Evolutionary conservation across 192 early-diverging fungal genomes (phyloP).

Genomic region (Entomortierella beljakovae): DNA sequence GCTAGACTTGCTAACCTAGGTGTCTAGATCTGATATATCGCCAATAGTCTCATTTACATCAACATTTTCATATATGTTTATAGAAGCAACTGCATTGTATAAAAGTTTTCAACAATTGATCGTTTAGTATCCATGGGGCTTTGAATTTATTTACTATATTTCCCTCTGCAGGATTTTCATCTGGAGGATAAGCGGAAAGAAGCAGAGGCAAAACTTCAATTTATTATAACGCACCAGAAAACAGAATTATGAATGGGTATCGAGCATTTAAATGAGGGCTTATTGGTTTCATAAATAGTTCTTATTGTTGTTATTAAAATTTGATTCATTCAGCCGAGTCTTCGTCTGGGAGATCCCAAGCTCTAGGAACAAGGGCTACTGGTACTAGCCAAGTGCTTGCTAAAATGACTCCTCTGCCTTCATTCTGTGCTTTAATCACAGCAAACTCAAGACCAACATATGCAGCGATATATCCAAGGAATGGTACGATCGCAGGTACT

Average conservation of each 20-base stretch:
- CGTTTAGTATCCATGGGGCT: no score
- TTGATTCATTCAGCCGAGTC: neutral
- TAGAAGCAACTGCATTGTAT: constrained; percentile 3
- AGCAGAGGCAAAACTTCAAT: no score
- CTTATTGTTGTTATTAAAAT: neutral
- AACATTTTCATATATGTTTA: neutral
- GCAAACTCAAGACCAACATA: constrained; percentile 58
- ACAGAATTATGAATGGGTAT: no score
- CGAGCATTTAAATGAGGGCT: no score
- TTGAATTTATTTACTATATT: no score
- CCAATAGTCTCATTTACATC: no score
- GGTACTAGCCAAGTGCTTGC: constrained; percentile 58
- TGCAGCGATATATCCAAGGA: constrained; percentile 57
- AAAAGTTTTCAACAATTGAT: neutral
- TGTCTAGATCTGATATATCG: neutral
- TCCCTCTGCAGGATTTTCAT: no score
- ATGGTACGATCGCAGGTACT: constrained; percentile 52
- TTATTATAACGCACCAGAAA: no score
- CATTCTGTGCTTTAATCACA: constrained; percentile 57
- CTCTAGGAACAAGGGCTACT: constrained; percentile 54
- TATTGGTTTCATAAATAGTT: neutral
- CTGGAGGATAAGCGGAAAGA: no score
- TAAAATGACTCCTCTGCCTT: constrained; percentile 54
- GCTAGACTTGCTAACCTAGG: constrained; percentile 49
- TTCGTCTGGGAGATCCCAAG: constrained; percentile 47